Base-by-base conservation (phyloP, 805 yeast genomes). In the Candida sanyiensis region DNA sequence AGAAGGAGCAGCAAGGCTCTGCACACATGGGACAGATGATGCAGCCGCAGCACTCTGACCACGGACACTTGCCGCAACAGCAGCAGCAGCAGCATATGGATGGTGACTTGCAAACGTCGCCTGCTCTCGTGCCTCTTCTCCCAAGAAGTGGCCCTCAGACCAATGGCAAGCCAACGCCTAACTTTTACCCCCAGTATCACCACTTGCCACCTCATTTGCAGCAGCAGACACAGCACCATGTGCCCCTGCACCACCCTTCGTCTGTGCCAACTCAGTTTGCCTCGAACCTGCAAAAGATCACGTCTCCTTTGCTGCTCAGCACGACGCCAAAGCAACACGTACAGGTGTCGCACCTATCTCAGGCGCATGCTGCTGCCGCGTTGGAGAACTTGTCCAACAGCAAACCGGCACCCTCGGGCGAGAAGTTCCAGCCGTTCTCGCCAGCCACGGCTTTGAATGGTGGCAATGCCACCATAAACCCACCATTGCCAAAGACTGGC, bases 261-360 rank as follows among this genome's bases (percentile, higher is more conserved):
- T 76, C 83, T 1, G 77, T 83, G 2, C 86, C 86, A 12, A 73
- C 83, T 2, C 83, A 77, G 50, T 80, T 76, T 66, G 83, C 82
- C 22, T 76, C 82, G 0, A 79, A 79, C 30, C 58, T 80, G 37
- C 72, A 74, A 44, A 58, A 78, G 25, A 78, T 80, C 41, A 79
- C 85, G 0, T 77, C 83, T 12, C 86, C 86, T 1, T 61, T 80
- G 37, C 58, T 80, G 43, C 63, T 80, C 31, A 72, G 80, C 7
- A 73, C 79, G 12, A 56, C 56, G 5, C 57, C 56, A 13, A 52
- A 54, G 37, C 49, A 49, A 7, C 56, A 48, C 17, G 56, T 46
- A 48, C 75, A 18, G 50, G 73, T 33, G 39, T 67, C 38, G 38
- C 64, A 35, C 47, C 51, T 45, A 8, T 42, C 55, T 5, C 56